phyloP scores from a whole-genome alignment of 2,329 filamentous ascomycete species.

The Nemania bipapillata region DNA sequence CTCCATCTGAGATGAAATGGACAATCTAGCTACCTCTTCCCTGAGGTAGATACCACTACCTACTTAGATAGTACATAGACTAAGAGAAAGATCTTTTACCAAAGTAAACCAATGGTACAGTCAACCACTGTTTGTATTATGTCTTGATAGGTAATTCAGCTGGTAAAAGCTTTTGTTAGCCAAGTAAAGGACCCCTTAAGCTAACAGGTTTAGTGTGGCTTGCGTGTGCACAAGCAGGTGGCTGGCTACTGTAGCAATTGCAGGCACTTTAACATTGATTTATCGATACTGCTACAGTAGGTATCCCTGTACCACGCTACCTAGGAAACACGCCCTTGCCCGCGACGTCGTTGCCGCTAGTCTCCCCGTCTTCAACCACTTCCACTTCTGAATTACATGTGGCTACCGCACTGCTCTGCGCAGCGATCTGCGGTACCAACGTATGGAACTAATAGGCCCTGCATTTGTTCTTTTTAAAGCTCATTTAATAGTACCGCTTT shows the following conservation, averaged over 20 bases:
- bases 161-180: no score
- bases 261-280: slow-evolving; percentile 44
- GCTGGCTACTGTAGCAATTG: slow-evolving; percentile 26
- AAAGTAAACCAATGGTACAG: no score
- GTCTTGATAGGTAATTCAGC: no score
- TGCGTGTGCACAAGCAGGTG: slow-evolving; percentile 13
- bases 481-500: background rate
- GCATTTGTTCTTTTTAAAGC: background rate
- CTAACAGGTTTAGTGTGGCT: no score
- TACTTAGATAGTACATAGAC: no score
- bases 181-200: no score
- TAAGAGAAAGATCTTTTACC: no score
- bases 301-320: background rate
- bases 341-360: slow-evolving; percentile 4
- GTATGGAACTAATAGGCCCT: slow-evolving; percentile 2
- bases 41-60: background rate
- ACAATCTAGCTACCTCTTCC: no score
- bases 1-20: no score
- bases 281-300: slow-evolving; percentile 7
- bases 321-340: slow-evolving; percentile 24
- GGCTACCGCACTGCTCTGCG: slow-evolving; percentile 10
- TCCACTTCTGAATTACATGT: background rate
- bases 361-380: background rate
- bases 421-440: background rate
- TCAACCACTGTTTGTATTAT: no score